Base-by-base conservation (phyloP, 2,329 filamentous ascomycete species). In the Phaeomoniella chlamydospora region DNA sequence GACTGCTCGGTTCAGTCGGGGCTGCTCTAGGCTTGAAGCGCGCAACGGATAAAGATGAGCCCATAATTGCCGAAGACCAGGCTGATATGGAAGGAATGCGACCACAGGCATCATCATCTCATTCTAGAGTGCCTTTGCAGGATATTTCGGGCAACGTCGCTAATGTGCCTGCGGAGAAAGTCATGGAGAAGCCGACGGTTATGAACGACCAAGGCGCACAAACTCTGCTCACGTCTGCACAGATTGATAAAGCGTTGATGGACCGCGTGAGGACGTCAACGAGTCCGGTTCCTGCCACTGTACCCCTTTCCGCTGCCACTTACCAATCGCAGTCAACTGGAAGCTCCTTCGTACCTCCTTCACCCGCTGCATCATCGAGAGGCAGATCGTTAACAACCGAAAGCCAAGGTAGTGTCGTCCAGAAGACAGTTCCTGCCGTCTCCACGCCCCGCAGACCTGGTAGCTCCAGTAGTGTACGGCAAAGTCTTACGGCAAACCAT, bases 191-290 rank as follows among this genome's bases (percentile, higher is more conserved):
- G 18, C 11, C 11, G 11, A 11, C 16, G 18, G 14, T 16, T 37
- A 79, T 68, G 41, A 61, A 67, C 14, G 84, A 93, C 48, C 78
- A 80, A 45, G 73, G 77, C 36, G 80, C 81, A 11, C 88, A 94
- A 58, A 94, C 87, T 15, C 68, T 79, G 29, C 65, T 94, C 18
- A 92, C 85, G n/a, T 73, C 82, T 0, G 73, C 80, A 34, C 77
- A 80, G 38, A 84, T 94, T 43, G 86, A 94, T 45, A 70, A 74
- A 37, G 67, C 94, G 49, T 59, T 92, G 38, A 69, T 31, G 37
- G 14, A 37, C 6, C 22, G n/a, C 9, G 22, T 26, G 9, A 26
- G n/a, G 22, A 26, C 22, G 22, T n/a, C 22, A 26, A n/a, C n/a
- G 9, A 26, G 22, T n/a, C n/a, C 22, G 22, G n/a, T n/a, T 26